Evolutionary conservation across 2,329 filamentous ascomycete species (phyloP).

Genomic region (Colletotrichum chrysophilum): DNA sequence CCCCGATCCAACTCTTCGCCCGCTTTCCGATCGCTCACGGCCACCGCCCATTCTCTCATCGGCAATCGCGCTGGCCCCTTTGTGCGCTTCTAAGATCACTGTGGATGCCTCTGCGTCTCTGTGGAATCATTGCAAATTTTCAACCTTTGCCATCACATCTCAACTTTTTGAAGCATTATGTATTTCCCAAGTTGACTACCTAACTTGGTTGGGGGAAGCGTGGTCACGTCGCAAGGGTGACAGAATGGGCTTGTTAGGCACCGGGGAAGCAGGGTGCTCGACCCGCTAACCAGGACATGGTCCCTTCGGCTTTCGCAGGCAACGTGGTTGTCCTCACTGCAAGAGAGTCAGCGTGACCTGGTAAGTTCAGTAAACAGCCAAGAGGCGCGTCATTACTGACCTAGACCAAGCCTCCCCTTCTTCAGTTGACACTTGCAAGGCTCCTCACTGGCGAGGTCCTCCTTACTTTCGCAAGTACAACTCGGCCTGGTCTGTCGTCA

Average conservation of each 20-base stretch:
- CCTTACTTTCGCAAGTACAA: slow-evolving; percentile 9
- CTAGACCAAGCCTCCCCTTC: neutral
- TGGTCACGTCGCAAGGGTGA: slow-evolving; percentile 2
- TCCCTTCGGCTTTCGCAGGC: slow-evolving; percentile 5
- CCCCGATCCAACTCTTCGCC: neutral
- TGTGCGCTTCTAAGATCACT: neutral
- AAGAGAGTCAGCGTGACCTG: neutral
- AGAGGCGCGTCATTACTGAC: slow-evolving; percentile 7
- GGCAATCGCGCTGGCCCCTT: neutral
- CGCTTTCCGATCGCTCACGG: neutral
- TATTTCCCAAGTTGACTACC: neutral
- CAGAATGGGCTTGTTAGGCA: slow-evolving; percentile 14
- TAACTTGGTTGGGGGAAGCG: slow-evolving; percentile 8
- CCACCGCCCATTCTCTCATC: neutral
- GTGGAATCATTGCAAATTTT: slow-evolving; percentile 7
- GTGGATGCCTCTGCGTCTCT: neutral
- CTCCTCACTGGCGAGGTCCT: neutral
- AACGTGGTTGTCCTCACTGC: slow-evolving; percentile 4
- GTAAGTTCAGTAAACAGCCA: neutral
- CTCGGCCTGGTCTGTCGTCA: neutral
- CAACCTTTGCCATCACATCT: slow-evolving; percentile 5
- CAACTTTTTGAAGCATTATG: slow-evolving; percentile 1
- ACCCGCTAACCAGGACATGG: slow-evolving; percentile 17
- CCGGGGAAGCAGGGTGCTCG: slow-evolving; percentile 19
- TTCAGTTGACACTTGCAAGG: neutral